Base-by-base conservation (phyloP, 345 rosid species). In the Ricinus communis region DNA sequence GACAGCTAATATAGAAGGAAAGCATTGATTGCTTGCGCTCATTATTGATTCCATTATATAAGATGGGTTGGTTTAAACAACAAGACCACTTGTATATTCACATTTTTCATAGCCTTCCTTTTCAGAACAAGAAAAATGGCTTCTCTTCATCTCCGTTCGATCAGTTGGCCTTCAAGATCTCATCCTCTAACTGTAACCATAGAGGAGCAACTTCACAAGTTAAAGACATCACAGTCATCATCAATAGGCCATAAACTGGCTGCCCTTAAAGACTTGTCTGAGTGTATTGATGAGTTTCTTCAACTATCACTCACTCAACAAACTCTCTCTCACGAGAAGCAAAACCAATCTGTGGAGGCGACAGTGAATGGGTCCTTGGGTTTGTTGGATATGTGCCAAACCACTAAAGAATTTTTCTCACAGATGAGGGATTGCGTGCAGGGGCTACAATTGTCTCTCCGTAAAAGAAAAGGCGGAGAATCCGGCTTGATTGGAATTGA, bases 381-480 rank as follows among this genome's bases (percentile, higher is more conserved):
- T 45, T 16, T 51, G 25, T 66, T 66, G 57, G 70, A 66, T 47
- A 49, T 52, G 3, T 66, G 70, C 45, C 21, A 10, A 25, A 19
- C 46, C 28, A 50, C 58, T 1, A 50, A 19, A 50, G 58, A 66
- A 30, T 50, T 33, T 36, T 3, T 66, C 28, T 50, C 25, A 4
- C 59, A 66, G 46, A 49, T 66, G 58, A 50, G 38, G 22, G 57
- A 66, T 49, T 66, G 57, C 2, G n/a, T 66, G 58, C 57, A 19
- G 58, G 58, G 27, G 8, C 45, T 66, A 1, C 19, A 50, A 51
- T 66, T 22, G 12, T 50, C 70, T 50, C 27, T 66, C 8, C 14
- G 70, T 33, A 66, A 58, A 66, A 50, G 16, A 50, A 50, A 56
- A 47, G 40, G 25, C 18, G 27, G 41, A 36, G 40, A 30, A 31